Evolutionary conservation across 2,329 filamentous ascomycete species (phyloP).

Genomic region (Beauveria sp.): DNA sequence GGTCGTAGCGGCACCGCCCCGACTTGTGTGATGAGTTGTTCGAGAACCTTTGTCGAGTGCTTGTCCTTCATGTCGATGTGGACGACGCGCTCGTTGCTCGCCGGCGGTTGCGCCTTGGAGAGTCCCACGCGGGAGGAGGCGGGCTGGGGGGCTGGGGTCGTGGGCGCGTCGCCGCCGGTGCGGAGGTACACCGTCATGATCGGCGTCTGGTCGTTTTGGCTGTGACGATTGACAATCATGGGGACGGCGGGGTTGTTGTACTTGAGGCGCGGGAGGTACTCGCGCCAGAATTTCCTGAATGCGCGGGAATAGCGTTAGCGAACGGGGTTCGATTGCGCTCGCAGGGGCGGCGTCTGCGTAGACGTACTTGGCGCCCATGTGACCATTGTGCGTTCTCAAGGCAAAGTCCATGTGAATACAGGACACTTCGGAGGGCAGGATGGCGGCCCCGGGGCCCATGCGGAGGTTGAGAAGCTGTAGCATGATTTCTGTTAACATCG

Average conservation of each 20-base stretch:
- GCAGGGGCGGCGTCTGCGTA: constrained; percentile 9
- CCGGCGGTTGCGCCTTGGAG: constrained; percentile 41
- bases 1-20: constrained; percentile 49
- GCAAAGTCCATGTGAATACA: constrained; percentile 71
- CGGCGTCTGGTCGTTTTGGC: constrained; percentile 47
- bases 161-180: constrained; percentile 22
- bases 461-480: constrained; percentile 64
- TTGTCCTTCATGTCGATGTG: constrained; percentile 58
- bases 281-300: constrained; percentile 77
- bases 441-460: constrained; percentile 73
- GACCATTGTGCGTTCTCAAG: constrained; percentile 51
- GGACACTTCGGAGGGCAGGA: constrained; percentile 68
- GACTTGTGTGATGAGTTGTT: constrained; percentile 54
- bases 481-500: constrained; percentile 19
- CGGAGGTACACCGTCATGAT: constrained; percentile 60
- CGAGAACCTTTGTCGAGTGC: constrained; percentile 54
- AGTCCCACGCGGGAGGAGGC: constrained; percentile 39
- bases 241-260: constrained; percentile 83
- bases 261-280: constrained; percentile 78
- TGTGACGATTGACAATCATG: constrained; percentile 71
- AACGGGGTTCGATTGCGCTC: neutral
- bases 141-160: constrained; percentile 30
- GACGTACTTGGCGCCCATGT: constrained; percentile 63
- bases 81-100: constrained; percentile 40
- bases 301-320: constrained; percentile 12